Base-by-base conservation (phyloP, 2,329 filamentous ascomycete species). In the Cladophialophora bantiana region DNA sequence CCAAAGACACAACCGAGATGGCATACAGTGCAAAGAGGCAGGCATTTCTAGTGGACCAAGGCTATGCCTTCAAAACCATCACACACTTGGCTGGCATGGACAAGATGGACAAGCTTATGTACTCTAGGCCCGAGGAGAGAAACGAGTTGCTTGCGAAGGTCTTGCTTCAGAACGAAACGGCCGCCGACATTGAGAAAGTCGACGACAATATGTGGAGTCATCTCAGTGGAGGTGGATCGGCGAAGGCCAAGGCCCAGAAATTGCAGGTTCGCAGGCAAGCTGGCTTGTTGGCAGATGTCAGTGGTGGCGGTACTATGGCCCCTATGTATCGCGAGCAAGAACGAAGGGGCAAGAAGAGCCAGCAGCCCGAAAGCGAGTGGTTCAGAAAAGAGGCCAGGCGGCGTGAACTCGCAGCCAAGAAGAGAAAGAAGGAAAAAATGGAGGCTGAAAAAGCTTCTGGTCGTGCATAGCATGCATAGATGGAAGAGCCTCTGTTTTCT, bases 11-110 rank as follows among this genome's bases (percentile, higher is more conserved):
- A 0, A 90, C 94, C 68, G 95, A 99, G 78, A 98, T 99, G 94
- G 95, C 89, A 77, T 99, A 97, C 78, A 97, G 94, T 0, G 94
- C 93, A 3, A 98, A 97, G 79, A 88, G 95, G 9, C 95, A 99
- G 79, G 94, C 95, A 0, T 99, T 99, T 82, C 84, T 99, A 0
- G 94, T 99, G 26, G 95, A 99, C 72, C 95, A 99, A 79, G 95
- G 95, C 9, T 99, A 99, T 77, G 94, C 95, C 0, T 99, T 99
- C 85, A 98, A 98, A 77, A 94, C 98, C 69, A 99, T 99, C 77
- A 99, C 95, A 0, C 93, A 96, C 75, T 85, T 99, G 7, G 90
- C 94, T 74, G 95, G 94, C 59, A 93, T 99, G 70, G 92, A 97
- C 68, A 87, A 92, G 66, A 90, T 94, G 61, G 89, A 90, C 0